These are phyloP conservation scores for Meredithiella fracta DNA, from an alignment of 2,329 filamentous ascomycete genomes.

Conservation along the genomic window DNA sequence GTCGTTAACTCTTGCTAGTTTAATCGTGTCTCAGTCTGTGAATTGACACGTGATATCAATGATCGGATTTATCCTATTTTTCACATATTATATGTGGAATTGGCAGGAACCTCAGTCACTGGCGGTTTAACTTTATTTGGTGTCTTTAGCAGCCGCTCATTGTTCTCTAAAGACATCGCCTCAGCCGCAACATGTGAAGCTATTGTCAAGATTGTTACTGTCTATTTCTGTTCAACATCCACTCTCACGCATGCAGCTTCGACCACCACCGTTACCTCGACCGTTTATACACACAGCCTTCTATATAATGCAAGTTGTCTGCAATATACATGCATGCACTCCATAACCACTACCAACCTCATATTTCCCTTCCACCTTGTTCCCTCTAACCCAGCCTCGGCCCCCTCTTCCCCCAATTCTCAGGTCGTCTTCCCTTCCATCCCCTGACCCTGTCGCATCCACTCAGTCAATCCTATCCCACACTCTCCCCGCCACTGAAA, in stretches of 20 bases:
- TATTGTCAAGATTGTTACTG: too few relatives aligned
- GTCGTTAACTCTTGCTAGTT: background rate
- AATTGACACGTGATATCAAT: background rate
- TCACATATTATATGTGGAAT: too few relatives aligned
- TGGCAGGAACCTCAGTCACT: too few relatives aligned
- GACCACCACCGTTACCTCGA: too few relatives aligned
- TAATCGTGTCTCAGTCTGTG: background rate
- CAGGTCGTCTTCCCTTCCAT: background rate
- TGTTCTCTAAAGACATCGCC: too few relatives aligned
- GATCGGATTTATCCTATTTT: background rate
- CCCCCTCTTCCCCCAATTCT: background rate
- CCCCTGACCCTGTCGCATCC: background rate
- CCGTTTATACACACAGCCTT: too few relatives aligned
- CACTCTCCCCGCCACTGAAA: background rate
- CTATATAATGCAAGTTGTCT: too few relatives aligned
- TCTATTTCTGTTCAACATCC: too few relatives aligned
- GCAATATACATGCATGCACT: background rate
- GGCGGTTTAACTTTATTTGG: too few relatives aligned
- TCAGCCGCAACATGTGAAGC: too few relatives aligned
- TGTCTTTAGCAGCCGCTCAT: too few relatives aligned
- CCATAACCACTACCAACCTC: background rate
- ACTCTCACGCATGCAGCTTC: too few relatives aligned
- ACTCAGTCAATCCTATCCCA: background rate
- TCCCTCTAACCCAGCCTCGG: background rate
- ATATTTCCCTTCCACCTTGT: background rate